Conservation (phyloP, 225 moss, liverwort and hornwort species). For the Physcomitrium patens region DNA sequence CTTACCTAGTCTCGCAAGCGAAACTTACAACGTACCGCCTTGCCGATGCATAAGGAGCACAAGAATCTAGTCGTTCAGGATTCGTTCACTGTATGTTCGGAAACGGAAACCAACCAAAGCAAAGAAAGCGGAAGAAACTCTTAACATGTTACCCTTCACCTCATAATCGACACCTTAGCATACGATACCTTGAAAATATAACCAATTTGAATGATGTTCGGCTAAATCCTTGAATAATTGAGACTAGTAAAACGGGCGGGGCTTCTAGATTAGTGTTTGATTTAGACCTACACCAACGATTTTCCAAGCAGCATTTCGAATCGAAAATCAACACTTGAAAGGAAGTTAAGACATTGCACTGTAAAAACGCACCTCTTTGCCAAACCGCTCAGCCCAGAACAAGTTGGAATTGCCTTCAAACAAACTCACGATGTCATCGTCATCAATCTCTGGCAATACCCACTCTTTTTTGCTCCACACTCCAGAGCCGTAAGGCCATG, state of each 20-base stretch:
- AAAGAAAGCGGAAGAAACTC: no score
- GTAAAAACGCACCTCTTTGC: conserved; percentile 17
- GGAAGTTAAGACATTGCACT: background rate
- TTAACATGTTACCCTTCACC: no score
- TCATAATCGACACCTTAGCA: background rate
- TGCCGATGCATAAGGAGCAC: background rate
- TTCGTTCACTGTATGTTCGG: background rate
- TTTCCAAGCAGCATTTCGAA: background rate
- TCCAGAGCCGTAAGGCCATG: conserved; percentile 64
- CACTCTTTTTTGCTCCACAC: conserved; percentile 76
- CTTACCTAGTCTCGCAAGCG: background rate
- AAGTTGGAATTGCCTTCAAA: conserved; percentile 59
- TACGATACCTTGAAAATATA: background rate
- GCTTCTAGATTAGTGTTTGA: no score
- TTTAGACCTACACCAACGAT: background rate
- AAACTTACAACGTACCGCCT: background rate
- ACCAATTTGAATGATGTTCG: background rate
- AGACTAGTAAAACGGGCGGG: no score
- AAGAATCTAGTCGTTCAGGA: background rate
- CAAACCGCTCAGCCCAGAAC: conserved; percentile 37
- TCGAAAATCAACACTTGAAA: background rate
- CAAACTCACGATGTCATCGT: conserved; percentile 62
- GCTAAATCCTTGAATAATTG: background rate
- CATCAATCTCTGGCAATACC: conserved; percentile 69
- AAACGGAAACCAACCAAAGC: no score